Percentiles rank a stretch among this genome's conserved stretches.
Evolutionary conservation across 768 basidiomycete species (phyloP).

Genomic region (Tricholoma saponaceum): DNA sequence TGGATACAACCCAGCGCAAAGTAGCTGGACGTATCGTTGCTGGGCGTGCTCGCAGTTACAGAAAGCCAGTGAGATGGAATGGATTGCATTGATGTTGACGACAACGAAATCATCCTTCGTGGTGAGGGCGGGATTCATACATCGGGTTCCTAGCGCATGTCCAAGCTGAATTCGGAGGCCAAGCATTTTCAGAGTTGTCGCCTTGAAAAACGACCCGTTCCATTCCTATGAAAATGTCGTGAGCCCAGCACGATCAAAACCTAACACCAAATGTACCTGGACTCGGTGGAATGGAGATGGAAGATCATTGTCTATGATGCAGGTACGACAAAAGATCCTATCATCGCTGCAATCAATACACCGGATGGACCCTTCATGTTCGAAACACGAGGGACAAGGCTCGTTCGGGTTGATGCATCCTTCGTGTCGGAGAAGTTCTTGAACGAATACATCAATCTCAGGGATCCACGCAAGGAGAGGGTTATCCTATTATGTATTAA

Average conservation of each 20-base stretch:
- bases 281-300: neutral
- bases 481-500: neutral
- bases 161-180: neutral
- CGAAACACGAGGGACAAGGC: neutral
- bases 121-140: neutral
- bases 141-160: neutral
- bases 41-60: neutral
- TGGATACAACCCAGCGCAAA: constrained; percentile 6
- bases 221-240: too few relatives aligned
- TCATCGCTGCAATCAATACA: neutral
- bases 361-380: neutral
- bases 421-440: neutral
- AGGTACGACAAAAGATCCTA: neutral
- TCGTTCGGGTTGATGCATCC: too few relatives aligned
- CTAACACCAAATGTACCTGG: neutral
- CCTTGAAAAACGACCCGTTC: too few relatives aligned
- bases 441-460: neutral
- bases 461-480: neutral
- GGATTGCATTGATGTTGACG: neutral
- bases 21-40: constrained; percentile 5
- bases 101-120: neutral
- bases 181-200: too few relatives aligned
- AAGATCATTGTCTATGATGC: neutral
- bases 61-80: neutral
- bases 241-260: too few relatives aligned